Conservation (phyloP, 495 filamentous ascomycete genomes). For the Penicillium flavigenum region DNA sequence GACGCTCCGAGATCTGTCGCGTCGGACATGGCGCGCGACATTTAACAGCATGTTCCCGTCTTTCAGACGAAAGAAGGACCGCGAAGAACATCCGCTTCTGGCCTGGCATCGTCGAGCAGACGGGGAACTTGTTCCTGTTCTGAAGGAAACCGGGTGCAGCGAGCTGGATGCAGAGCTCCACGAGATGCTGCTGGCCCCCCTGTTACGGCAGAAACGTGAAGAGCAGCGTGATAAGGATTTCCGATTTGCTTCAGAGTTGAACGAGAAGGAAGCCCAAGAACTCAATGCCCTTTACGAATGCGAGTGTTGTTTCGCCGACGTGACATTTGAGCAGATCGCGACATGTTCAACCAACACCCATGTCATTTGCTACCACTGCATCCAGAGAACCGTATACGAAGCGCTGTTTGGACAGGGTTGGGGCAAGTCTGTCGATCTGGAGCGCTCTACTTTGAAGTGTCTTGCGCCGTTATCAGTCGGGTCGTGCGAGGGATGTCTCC, state of each 20-base stretch:
- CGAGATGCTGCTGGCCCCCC: slow-evolving; percentile 61
- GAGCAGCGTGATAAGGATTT: slow-evolving; percentile 64
- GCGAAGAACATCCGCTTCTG: slow-evolving; percentile 63
- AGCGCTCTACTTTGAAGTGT: slow-evolving; percentile 72
- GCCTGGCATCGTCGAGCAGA: slow-evolving; percentile 57
- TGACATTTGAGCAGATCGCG: slow-evolving; percentile 77
- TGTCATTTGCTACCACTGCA: slow-evolving; percentile 82
- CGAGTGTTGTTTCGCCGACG: slow-evolving; percentile 80
- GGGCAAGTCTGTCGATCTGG: slow-evolving; percentile 71
- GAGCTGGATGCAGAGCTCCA: slow-evolving; percentile 82
- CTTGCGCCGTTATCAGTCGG: slow-evolving; percentile 65
- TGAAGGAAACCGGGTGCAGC: slow-evolving; percentile 69
- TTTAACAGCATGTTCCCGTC: slow-evolving; percentile 71
- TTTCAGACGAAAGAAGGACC: slow-evolving; percentile 60
- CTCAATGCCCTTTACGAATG: slow-evolving; percentile 77
- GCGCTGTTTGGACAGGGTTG: slow-evolving; percentile 92
- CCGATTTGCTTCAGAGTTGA: slow-evolving; percentile 62
- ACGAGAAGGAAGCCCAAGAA: slow-evolving; percentile 71
- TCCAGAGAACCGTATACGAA: slow-evolving; percentile 74
- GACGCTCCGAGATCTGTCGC: slow-evolving; percentile 69
- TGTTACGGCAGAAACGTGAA: slow-evolving; percentile 52
- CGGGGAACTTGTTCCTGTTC: slow-evolving; percentile 51
- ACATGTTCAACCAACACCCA: slow-evolving; percentile 71
- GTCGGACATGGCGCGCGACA: slow-evolving; percentile 83
- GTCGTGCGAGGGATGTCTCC: slow-evolving; percentile 71